A percentile compares a stretch with the other conserved stretches of the same genome.
phyloP scores from a whole-genome alignment of 2,329 filamentous ascomycete genomes.

The Fusarium mexicanum region DNA sequence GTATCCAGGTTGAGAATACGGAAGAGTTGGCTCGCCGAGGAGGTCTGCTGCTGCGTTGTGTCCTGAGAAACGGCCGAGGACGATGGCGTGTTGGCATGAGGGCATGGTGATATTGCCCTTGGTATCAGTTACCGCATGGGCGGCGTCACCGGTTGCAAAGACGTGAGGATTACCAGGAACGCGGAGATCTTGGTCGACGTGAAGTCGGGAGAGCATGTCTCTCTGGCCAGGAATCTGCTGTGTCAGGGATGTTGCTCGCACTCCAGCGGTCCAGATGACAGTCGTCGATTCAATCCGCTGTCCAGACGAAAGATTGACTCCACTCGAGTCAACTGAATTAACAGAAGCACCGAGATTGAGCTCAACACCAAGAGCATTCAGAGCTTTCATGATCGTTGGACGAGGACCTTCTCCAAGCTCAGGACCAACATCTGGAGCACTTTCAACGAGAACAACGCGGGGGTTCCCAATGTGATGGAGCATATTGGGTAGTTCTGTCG shows the following conservation, averaged over 20 bases:
- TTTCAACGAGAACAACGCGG: slow-evolving; percentile 45
- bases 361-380: slow-evolving; percentile 44
- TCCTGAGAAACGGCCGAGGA: slow-evolving; percentile 48
- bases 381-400: slow-evolving; percentile 45
- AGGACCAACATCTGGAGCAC: slow-evolving; percentile 43
- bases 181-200: slow-evolving; percentile 13
- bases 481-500: slow-evolving; percentile 45
- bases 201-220: slow-evolving; percentile 32
- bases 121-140: slow-evolving; percentile 37
- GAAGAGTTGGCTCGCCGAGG: slow-evolving; percentile 34
- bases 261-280: slow-evolving; percentile 51
- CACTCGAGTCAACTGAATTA: slow-evolving; percentile 32
- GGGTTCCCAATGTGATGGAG: slow-evolving; percentile 13
- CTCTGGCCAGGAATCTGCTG: slow-evolving; percentile 45
- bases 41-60: slow-evolving; percentile 50
- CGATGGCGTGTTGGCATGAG: slow-evolving; percentile 53
- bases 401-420: slow-evolving; percentile 48
- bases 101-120: slow-evolving; percentile 47
- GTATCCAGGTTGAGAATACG: slow-evolving; percentile 47
- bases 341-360: slow-evolving; percentile 44
- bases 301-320: slow-evolving; percentile 43
- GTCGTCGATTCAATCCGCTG: slow-evolving; percentile 49
- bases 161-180: not conserved
- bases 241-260: slow-evolving; percentile 47
- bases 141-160: slow-evolving; percentile 48